phyloP scores from a whole-genome alignment of 2,329 filamentous ascomycete species.

The Tricladium varicosporioides region DNA sequence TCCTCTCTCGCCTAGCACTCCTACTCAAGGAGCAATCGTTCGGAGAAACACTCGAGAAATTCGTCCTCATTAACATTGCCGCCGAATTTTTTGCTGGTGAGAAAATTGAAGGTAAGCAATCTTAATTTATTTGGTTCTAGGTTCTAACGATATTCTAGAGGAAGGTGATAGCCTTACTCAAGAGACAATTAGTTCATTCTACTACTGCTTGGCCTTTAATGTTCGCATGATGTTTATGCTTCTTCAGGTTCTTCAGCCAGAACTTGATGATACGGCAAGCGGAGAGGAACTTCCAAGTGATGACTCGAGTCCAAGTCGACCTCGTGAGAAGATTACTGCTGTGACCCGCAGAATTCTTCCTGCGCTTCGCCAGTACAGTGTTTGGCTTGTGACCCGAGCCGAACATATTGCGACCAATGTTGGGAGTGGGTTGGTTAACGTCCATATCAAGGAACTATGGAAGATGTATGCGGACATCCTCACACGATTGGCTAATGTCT shows the following conservation, averaged over 20 bases:
- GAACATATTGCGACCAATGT: constrained; percentile 51
- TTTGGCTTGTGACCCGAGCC: constrained; percentile 60
- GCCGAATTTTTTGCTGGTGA: constrained; percentile 71
- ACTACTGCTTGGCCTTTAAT: constrained; percentile 75
- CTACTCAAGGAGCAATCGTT: constrained; percentile 68
- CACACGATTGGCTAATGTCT: constrained; percentile 56
- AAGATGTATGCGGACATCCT: constrained; percentile 62
- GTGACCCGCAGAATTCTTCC: constrained; percentile 62
- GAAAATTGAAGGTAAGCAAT: constrained; percentile 53
- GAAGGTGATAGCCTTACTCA: constrained; percentile 34
- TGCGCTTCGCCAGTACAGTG: constrained; percentile 64
- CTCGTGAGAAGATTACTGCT: constrained; percentile 51
- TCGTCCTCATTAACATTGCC: constrained; percentile 82
- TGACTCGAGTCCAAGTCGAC: constrained; percentile 36
- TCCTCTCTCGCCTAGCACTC: constrained; percentile 73
- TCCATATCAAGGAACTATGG: constrained; percentile 62
- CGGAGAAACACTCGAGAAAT: constrained; percentile 68
- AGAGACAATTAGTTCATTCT: constrained; percentile 46
- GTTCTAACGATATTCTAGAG: constrained; percentile 35
- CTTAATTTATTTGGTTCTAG: neutral
- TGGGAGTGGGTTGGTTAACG: constrained; percentile 51
- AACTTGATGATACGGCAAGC: constrained; percentile 53
- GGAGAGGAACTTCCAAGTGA: constrained; percentile 43
- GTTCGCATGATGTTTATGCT: constrained; percentile 72
- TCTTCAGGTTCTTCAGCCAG: constrained; percentile 66